These are phyloP conservation scores for Persicaria tinctoria DNA, from an alignment of 148 eudicot genomes.

Conservation along the genomic window DNA sequence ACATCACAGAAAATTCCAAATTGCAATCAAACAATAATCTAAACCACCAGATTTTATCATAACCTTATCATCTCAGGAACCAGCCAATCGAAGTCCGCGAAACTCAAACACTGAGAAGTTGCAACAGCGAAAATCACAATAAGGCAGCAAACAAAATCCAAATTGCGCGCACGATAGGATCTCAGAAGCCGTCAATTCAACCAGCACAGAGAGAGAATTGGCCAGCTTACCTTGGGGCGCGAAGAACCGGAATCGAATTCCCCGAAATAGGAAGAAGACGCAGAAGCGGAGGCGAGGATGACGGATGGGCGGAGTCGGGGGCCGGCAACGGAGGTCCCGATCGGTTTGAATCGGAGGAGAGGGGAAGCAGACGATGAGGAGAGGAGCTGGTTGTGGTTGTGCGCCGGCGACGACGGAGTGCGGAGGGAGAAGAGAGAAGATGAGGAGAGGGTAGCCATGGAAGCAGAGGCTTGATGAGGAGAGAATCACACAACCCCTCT, in stretches of 20 bases:
- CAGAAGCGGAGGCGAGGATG: conserved; percentile 20
- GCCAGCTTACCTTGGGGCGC: conserved; percentile 36
- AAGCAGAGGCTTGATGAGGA: not conserved
- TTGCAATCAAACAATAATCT: not conserved
- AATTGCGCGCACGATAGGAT: not conserved
- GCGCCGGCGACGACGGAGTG: conserved; percentile 14
- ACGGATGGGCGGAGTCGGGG: conserved; percentile 18
- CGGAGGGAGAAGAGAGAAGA: conserved; percentile 25
- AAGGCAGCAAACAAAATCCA: not conserved
- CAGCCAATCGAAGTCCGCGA: not conserved
- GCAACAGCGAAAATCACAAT: too few species aligned
- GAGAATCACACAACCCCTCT: not conserved
- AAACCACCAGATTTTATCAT: not conserved
- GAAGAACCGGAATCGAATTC: conserved; percentile 25
- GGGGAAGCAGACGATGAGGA: conserved; percentile 2
- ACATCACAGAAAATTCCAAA: not conserved
- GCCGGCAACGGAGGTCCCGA: not conserved
- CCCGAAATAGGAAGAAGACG: conserved; percentile 27
- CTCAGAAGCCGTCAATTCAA: not conserved
- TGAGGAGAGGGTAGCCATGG: conserved; percentile 13
- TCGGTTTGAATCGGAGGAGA: conserved; percentile 17
- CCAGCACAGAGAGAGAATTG: not conserved
- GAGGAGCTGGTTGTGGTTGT: not conserved
- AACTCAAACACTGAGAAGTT: not conserved
- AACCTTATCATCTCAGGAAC: not conserved